Evolutionary conservation across 495 filamentous ascomycete species (phyloP), one percentile per base, ranked within the genome.

Genomic region (Hypoxylon cercidicola): DNA sequence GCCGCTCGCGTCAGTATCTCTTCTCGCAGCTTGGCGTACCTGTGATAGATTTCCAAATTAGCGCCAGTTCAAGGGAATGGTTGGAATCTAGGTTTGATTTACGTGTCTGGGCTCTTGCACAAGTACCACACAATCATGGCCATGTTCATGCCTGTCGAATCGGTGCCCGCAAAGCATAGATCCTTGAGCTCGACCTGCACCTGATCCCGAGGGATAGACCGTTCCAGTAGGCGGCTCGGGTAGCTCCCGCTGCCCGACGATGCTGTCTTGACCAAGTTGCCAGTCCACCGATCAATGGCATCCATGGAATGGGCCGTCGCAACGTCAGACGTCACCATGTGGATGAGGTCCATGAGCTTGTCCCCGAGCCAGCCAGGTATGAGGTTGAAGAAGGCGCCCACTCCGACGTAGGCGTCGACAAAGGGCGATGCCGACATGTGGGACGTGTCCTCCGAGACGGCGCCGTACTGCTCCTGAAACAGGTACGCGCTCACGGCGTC

Each of bases 401-500:
- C 75, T 10, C 79, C 81, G 5, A 84, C 82, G 68, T 79, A 81
- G 6, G 79, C 69, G 66, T 78, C 75, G 47, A 79, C 78, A 61
- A 78, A 78, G 5, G 71, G 74, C 7, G 72, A 77, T n/a, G 69
- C 79, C 25, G 68, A 72, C 68, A 75, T 70, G 46, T 66, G 55
- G 19, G 52, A 58, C 25, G 62, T 68, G 28, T 58, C 67, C 73
- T 76, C 78, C 2, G 63, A 56, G 0, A 78, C 64, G 3, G 74
- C 80, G 21, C 78, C 79, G 69, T 81, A 84, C 11, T 70, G 66
- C 56, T 75, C 57, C 16, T 77, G 72, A 46, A 84, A 84, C 0
- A 84, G 73, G 71, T 84, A 78, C 9, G 73, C 71, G 30, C 73
- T 78, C 13, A 82, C 75, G 19, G 72, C 77, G 66, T 84, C 82